Conservation (phyloP, 441 rosid species). For the Eutrema salsugineum region DNA sequence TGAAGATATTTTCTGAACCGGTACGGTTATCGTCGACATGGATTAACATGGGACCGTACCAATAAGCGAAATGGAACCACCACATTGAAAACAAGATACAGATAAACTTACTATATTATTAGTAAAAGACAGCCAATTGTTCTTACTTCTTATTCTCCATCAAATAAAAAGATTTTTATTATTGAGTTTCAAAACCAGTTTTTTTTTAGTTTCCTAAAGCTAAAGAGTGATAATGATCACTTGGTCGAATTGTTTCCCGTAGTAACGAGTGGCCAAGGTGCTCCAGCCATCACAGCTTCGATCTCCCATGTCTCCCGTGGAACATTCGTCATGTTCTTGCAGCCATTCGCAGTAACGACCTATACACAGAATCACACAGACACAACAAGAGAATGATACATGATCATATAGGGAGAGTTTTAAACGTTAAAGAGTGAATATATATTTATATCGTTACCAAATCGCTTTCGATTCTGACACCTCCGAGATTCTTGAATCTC, state of each 20-base stretch:
- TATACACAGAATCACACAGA: constrained; percentile 30
- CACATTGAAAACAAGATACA: too few relatives aligned
- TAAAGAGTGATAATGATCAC: constrained; percentile 1
- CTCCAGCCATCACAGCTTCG: constrained; percentile 95
- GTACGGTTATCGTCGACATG: too few relatives aligned
- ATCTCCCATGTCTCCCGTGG: constrained; percentile 73
- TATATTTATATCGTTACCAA: constrained; percentile 45
- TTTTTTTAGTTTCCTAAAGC: neutral
- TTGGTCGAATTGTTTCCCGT: constrained; percentile 14
- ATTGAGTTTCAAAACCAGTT: constrained; percentile 1
- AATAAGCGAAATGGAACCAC: too few relatives aligned
- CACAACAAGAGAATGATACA: neutral
- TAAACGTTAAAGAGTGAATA: neutral
- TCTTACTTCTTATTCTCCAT: neutral
- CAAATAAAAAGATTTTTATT: neutral
- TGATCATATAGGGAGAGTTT: neutral
- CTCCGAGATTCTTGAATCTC: constrained; percentile 75
- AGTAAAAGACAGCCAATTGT: neutral
- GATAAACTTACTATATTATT: too few relatives aligned
- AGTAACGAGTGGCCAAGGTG: constrained; percentile 50
- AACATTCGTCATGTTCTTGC: constrained; percentile 81
- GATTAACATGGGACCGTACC: too few relatives aligned
- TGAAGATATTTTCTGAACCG: too few relatives aligned
- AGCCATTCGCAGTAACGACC: constrained; percentile 67
- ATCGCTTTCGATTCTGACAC: constrained; percentile 95